Conservation (phyloP, 1,284 basidiomycete genomes). For the Bondarzewia mesenterica region DNA sequence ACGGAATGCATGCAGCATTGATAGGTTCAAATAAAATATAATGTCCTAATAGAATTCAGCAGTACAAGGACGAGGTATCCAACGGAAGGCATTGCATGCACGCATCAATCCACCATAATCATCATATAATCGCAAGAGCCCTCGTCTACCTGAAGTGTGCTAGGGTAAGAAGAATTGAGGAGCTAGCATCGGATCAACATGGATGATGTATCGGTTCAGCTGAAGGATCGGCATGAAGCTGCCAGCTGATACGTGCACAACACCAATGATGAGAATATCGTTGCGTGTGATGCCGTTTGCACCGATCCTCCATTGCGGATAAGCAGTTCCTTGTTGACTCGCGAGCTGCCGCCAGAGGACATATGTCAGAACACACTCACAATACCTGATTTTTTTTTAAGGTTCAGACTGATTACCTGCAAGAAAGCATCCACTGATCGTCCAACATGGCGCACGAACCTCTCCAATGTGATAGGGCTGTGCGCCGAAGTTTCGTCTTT, state of each 20-base stretch:
- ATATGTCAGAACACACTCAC: not conserved
- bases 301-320: conserved; percentile 1
- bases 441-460: conserved; percentile 12
- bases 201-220: not conserved
- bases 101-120: too few species aligned
- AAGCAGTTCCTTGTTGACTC: not conserved
- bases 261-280: conserved; percentile 4
- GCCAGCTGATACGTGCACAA: conserved; percentile 6
- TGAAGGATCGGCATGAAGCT: conserved; percentile 4
- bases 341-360: not conserved
- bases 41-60: too few species aligned
- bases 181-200: too few species aligned
- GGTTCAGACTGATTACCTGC: conserved; percentile 8
- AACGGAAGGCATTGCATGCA: too few species aligned
- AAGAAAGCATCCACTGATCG: conserved; percentile 13
- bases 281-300: not conserved
- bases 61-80: too few species aligned
- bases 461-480: conserved; percentile 12
- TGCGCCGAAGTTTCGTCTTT: conserved; percentile 11
- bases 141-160: too few species aligned
- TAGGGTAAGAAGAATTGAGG: too few species aligned
- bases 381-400: not conserved
- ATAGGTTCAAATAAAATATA: too few species aligned
- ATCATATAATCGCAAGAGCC: too few species aligned
- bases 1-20: too few species aligned